phyloP scores from a whole-genome alignment of 2,329 filamentous ascomycete species.

The Xylaria multiplex region DNA sequence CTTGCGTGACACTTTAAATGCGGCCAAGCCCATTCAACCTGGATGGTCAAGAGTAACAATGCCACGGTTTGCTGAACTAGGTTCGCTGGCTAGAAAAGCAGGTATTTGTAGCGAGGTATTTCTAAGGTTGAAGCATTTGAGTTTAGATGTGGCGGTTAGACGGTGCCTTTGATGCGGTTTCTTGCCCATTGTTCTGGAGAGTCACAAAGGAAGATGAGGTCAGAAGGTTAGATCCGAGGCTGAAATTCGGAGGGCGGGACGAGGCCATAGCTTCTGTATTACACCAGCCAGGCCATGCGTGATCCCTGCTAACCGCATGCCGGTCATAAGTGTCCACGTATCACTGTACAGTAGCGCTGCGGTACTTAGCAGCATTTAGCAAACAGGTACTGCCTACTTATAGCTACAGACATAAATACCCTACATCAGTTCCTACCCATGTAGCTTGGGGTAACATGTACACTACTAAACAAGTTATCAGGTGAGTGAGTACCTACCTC shows the following conservation, averaged over 20 bases:
- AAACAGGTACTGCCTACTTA: no score
- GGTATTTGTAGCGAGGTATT: not conserved
- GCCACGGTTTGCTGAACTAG: constrained; percentile 4
- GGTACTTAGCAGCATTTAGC: no score
- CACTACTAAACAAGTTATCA: no score
- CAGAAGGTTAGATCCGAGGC: constrained; percentile 38
- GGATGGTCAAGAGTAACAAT: constrained; percentile 37
- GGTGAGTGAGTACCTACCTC: no score
- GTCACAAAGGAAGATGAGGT: constrained; percentile 39
- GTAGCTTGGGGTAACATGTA: no score
- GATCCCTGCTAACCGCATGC: constrained; percentile 7
- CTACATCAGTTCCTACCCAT: no score
- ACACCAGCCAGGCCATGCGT: not conserved
- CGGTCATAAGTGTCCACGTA: not conserved
- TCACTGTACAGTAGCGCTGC: no score
- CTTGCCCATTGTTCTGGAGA: constrained; percentile 41
- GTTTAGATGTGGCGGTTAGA: constrained; percentile 27
- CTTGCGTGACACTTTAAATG: not conserved
- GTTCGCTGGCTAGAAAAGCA: constrained; percentile 4
- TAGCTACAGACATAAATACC: no score
- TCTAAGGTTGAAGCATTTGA: constrained; percentile 7
- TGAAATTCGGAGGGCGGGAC: constrained; percentile 38
- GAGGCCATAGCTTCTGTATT: constrained; percentile 16
- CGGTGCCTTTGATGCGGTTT: constrained; percentile 28
- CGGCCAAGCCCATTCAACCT: constrained; percentile 34